A percentile compares a stretch with the other conserved stretches of the same genome.
phyloP scores from a whole-genome alignment of 2,329 filamentous ascomycete genomes.

The Colletotrichum incanum region DNA sequence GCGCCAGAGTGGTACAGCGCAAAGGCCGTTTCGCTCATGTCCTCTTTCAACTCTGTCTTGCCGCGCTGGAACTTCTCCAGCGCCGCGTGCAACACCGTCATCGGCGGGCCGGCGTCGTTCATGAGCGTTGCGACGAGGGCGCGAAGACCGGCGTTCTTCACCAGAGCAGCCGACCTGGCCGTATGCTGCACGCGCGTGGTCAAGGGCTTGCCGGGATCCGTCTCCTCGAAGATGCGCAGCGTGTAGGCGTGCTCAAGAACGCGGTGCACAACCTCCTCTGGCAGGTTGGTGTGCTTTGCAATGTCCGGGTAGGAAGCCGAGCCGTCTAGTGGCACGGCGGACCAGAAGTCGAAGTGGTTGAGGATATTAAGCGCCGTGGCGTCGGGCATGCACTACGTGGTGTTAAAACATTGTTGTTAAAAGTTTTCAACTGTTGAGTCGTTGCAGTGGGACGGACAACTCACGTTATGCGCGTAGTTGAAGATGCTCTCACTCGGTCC shows the following conservation, averaged over 20 bases:
- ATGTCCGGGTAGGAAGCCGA: constrained; percentile 61
- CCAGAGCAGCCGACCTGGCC: constrained; percentile 56
- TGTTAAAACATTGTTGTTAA: neutral
- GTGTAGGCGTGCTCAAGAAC: constrained; percentile 57
- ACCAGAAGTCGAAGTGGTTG: constrained; percentile 69
- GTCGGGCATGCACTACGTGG: constrained; percentile 59
- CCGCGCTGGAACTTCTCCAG: constrained; percentile 52
- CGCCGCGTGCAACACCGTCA: constrained; percentile 53
- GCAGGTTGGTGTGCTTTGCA: constrained; percentile 55
- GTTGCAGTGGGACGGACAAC: constrained; percentile 10
- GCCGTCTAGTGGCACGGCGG: constrained; percentile 63
- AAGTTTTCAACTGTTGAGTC: neutral
- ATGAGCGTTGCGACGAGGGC: constrained; percentile 56
- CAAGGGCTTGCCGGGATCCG: constrained; percentile 40
- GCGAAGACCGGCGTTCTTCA: constrained; percentile 51
- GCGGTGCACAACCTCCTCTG: constrained; percentile 56
- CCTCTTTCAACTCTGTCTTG: constrained; percentile 50
- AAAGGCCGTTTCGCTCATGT: constrained; percentile 56
- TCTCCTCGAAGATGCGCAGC: constrained; percentile 55
- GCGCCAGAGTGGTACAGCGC: constrained; percentile 53
- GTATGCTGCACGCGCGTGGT: constrained; percentile 53
- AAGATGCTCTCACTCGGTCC: constrained; percentile 67
- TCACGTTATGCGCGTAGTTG: constrained; percentile 59
- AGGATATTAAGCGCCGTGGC: constrained; percentile 62
- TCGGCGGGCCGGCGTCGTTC: constrained; percentile 56